phyloP scores from a whole-genome alignment of 2,329 filamentous ascomycete genomes.

The Leptographium galeiforme region DNA sequence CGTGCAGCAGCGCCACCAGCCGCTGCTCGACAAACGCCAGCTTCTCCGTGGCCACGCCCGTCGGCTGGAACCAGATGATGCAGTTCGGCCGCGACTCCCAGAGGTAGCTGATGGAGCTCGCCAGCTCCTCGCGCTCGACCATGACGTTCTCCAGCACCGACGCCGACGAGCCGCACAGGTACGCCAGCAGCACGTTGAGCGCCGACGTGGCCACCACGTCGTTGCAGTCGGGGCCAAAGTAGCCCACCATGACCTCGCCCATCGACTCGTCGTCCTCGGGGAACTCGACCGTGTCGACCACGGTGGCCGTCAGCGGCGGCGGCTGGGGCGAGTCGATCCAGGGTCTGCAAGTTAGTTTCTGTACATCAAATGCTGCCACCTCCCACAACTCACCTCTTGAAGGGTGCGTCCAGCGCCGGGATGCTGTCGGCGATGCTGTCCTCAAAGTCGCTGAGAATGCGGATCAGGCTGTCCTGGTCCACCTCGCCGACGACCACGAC shows the following conservation, averaged over 20 bases:
- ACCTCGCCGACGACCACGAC: constrained; percentile 86
- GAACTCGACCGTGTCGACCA: constrained; percentile 72
- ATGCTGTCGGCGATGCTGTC: constrained; percentile 73
- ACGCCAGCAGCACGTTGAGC: constrained; percentile 66
- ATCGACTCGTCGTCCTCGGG: constrained; percentile 93
- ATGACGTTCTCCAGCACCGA: constrained; percentile 83
- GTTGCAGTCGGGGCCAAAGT: constrained; percentile 73
- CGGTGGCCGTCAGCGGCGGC: constrained; percentile 56
- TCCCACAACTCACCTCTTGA: constrained; percentile 57
- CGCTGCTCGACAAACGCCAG: constrained; percentile 73
- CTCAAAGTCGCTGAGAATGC: constrained; percentile 79
- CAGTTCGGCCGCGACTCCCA: constrained; percentile 69
- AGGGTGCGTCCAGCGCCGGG: constrained; percentile 59
- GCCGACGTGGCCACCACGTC: constrained; percentile 57
- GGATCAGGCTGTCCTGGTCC: constrained; percentile 64
- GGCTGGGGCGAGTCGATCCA: constrained; percentile 84
- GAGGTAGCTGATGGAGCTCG: constrained; percentile 70
- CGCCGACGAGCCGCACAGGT: constrained; percentile 85
- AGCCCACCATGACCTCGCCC: constrained; percentile 75
- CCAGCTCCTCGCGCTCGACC: constrained; percentile 85
- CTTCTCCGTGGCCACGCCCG: constrained; percentile 76
- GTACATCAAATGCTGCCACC: too few relatives aligned
- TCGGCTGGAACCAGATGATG: constrained; percentile 75
- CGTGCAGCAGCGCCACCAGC: constrained; percentile 69
- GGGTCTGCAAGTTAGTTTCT: constrained; percentile 36